Evolutionary conservation across 2,329 filamentous ascomycete genomes (phyloP).

Genomic region (Pseudopyricularia cyperi): DNA sequence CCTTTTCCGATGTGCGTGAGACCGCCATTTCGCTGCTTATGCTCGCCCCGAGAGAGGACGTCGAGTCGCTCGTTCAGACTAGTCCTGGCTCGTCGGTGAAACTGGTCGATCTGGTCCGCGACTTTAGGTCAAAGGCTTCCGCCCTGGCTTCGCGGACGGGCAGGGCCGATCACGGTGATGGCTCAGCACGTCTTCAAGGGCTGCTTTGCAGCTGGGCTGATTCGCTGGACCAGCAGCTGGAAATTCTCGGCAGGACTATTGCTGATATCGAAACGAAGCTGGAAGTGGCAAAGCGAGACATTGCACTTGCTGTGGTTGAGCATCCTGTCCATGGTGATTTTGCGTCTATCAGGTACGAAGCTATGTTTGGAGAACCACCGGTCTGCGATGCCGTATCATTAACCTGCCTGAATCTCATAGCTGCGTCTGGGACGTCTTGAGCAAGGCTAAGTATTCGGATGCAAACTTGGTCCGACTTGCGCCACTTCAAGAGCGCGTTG

Average conservation of each 20-base stretch:
- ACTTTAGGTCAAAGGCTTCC: constrained; percentile 40
- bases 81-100: constrained; percentile 2
- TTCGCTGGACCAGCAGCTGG: constrained; percentile 25
- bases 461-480: constrained; percentile 21
- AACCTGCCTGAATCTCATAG: constrained; percentile 13
- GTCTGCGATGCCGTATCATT: not conserved
- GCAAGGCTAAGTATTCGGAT: constrained; percentile 24
- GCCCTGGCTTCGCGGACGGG: constrained; percentile 55
- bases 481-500: constrained; percentile 39
- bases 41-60: constrained; percentile 28
- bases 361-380: not conserved
- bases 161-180: constrained; percentile 84
- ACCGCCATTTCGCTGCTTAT: constrained; percentile 37
- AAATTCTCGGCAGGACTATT: constrained; percentile 45
- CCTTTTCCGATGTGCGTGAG: constrained; percentile 81
- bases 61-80: constrained; percentile 8
- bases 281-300: constrained; percentile 44
- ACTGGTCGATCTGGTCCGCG: constrained; percentile 22
- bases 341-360: constrained; percentile 47
- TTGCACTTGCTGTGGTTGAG: constrained; percentile 52
- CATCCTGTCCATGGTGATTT: constrained; percentile 59
- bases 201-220: constrained; percentile 49
- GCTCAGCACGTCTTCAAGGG: constrained; percentile 65
- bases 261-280: constrained; percentile 53
- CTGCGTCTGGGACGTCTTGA: constrained; percentile 40